phyloP scores from a whole-genome alignment of 2,329 filamentous ascomycete species.

The Gaeumannomyces sp. region DNA sequence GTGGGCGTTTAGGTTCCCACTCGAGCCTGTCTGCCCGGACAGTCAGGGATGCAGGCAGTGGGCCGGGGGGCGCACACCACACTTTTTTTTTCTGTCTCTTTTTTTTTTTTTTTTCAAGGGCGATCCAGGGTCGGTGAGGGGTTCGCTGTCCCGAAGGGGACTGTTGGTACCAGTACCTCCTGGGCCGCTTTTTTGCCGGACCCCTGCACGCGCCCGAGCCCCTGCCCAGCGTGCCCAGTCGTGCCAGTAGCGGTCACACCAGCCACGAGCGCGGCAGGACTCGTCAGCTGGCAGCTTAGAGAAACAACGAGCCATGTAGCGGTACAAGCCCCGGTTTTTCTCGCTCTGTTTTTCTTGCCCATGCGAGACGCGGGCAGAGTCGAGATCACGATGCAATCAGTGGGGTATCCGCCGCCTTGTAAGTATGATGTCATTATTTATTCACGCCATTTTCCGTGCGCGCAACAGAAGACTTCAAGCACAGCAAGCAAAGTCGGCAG shows the following conservation, averaged over 20 bases:
- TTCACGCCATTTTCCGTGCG: not conserved
- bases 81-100: not conserved
- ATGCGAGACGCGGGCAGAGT: not conserved
- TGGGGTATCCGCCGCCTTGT: not conserved
- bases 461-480: not conserved
- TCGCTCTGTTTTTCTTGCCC: not conserved
- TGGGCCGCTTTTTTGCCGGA: not conserved
- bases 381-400: not conserved
- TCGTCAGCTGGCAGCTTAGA: not conserved
- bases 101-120: not conserved
- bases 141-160: not conserved
- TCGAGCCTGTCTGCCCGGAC: constrained; percentile 2
- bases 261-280: not conserved
- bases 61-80: not conserved
- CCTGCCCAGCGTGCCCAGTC: too few relatives aligned
- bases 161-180: not conserved
- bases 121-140: not conserved
- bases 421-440: not conserved
- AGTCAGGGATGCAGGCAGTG: not conserved
- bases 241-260: too few relatives aligned
- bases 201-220: not conserved
- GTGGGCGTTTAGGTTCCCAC: not conserved
- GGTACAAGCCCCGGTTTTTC: not conserved
- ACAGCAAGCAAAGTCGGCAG: too few relatives aligned
- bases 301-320: not conserved